These are phyloP conservation scores for Arabidopsis lyrata DNA, from an alignment of 441 rosid genomes.

Conservation along the genomic window DNA sequence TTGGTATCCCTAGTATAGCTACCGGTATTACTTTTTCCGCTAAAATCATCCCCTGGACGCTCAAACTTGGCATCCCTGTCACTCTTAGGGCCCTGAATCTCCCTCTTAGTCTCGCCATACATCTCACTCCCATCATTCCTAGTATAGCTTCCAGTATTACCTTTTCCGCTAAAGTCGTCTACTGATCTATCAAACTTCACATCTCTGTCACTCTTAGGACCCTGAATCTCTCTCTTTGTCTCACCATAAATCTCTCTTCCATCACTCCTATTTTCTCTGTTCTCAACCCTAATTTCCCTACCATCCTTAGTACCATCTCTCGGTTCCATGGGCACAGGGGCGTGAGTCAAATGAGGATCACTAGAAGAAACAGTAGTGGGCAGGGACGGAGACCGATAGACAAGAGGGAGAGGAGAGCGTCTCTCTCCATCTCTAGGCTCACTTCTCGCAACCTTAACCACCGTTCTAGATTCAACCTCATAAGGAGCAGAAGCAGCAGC, in stretches of 20 bases:
- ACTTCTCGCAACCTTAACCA: constrained; percentile 64
- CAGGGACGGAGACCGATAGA: constrained; percentile 58
- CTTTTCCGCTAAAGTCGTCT: constrained; percentile 53
- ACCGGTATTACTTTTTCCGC: constrained; percentile 27
- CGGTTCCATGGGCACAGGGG: constrained; percentile 56
- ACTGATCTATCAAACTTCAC: constrained; percentile 66
- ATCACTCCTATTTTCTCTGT: constrained; percentile 64
- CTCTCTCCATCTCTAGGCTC: constrained; percentile 86
- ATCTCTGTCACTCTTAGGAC: constrained; percentile 73
- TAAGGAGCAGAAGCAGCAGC: constrained; percentile 49
- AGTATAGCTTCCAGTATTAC: constrained; percentile 27
- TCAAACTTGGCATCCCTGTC: constrained; percentile 77
- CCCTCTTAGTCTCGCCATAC: constrained; percentile 73
- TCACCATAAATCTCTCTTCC: too few species aligned
- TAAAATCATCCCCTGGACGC: constrained; percentile 65
- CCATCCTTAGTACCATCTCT: constrained; percentile 69
- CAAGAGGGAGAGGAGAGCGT: constrained; percentile 78
- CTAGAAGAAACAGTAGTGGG: constrained; percentile 52
- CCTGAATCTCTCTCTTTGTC: too few species aligned
- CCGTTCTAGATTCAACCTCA: constrained; percentile 72
- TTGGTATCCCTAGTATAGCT: constrained; percentile 37
- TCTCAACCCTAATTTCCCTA: constrained; percentile 66
- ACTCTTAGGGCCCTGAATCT: constrained; percentile 61
- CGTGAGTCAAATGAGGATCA: constrained; percentile 62
- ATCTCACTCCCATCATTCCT: constrained; percentile 68